Evolutionary conservation across 176 grass and related monocot genomes (phyloP).

Genomic region (Microstegium vimineum): DNA sequence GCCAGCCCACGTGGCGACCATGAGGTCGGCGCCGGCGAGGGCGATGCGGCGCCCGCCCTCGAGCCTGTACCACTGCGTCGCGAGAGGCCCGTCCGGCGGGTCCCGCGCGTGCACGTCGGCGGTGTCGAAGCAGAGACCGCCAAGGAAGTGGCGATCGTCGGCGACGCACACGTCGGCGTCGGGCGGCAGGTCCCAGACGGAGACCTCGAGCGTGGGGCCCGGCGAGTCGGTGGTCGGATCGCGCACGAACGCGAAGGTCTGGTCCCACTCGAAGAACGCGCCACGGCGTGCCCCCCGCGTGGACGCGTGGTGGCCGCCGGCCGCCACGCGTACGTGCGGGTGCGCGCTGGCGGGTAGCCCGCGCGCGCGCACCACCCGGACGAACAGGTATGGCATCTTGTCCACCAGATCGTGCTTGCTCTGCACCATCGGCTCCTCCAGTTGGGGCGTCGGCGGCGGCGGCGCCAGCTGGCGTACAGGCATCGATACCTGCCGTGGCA

Average conservation of each 20-base stretch:
- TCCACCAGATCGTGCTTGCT: conserved; percentile 84
- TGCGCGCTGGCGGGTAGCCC: conserved; percentile 49
- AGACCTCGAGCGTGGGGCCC: conserved; percentile 57
- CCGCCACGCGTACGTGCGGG: conserved; percentile 68
- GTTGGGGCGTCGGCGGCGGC: background rate
- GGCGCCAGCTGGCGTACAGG: background rate
- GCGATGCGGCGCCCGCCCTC: conserved; percentile 48
- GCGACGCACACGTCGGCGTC: conserved; percentile 43
- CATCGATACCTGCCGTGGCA: conserved; percentile 27
- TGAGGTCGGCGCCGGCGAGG: conserved; percentile 52
- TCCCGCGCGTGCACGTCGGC: conserved; percentile 71
- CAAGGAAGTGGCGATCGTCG: conserved; percentile 70
- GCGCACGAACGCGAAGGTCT: conserved; percentile 74
- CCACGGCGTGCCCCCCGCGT: conserved; percentile 56
- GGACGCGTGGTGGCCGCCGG: conserved; percentile 50
- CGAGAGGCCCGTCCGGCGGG: conserved; percentile 67
- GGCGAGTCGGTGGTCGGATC: conserved; percentile 53
- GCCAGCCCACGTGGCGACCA: conserved; percentile 87
- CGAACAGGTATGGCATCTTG: conserved; percentile 94
- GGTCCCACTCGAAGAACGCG: conserved; percentile 88
- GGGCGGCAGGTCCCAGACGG: conserved; percentile 86
- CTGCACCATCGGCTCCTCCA: conserved; percentile 50
- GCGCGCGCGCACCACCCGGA: conserved; percentile 67
- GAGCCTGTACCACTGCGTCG: conserved; percentile 87
- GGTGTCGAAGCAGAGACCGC: conserved; percentile 87